Evolutionary conservation across 2,329 filamentous ascomycete genomes (phyloP).

Genomic region (Phoma sp.): DNA sequence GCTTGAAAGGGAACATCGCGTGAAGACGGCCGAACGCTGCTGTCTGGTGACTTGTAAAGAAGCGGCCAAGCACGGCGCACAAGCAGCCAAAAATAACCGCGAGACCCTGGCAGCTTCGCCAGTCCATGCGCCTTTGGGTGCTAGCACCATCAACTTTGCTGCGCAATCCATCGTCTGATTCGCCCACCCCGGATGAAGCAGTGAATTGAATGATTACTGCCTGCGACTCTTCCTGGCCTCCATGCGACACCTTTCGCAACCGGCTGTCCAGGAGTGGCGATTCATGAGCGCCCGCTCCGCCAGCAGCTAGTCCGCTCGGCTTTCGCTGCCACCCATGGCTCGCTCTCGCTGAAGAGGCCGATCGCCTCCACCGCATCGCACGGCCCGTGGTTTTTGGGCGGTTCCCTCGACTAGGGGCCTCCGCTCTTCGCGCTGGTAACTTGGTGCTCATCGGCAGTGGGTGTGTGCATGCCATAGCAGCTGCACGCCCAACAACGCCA

Average conservation of each 20-base stretch:
- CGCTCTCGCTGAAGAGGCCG: conserved; percentile 27
- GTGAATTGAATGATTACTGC: conserved; percentile 25
- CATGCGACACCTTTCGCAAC: conserved; percentile 10
- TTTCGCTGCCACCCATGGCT: neutral
- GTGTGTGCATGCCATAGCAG: conserved; percentile 5
- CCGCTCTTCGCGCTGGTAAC: conserved; percentile 17
- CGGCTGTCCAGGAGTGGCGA: conserved; percentile 6
- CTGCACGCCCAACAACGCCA: conserved; percentile 40
- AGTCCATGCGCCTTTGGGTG: conserved; percentile 34
- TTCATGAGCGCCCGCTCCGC: neutral
- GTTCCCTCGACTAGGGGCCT: conserved; percentile 24
- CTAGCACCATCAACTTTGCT: conserved; percentile 31
- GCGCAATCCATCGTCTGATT: conserved; percentile 23
- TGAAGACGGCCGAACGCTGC: conserved; percentile 4
- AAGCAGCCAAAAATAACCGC: conserved; percentile 35
- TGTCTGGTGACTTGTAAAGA: conserved; percentile 25
- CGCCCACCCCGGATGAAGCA: conserved; percentile 11
- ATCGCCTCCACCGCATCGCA: conserved; percentile 34
- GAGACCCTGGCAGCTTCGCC: conserved; percentile 27
- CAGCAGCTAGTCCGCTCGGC: conserved; percentile 7
- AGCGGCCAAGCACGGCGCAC: conserved; percentile 25
- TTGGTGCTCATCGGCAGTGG: conserved; percentile 8
- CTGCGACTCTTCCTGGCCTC: conserved; percentile 23
- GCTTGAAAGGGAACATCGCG: conserved; percentile 12
- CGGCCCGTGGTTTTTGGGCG: conserved; percentile 30